Evolutionary conservation across 225 moss, liverwort and hornwort species (phyloP).

Genomic region (Polytrichum formosum): DNA sequence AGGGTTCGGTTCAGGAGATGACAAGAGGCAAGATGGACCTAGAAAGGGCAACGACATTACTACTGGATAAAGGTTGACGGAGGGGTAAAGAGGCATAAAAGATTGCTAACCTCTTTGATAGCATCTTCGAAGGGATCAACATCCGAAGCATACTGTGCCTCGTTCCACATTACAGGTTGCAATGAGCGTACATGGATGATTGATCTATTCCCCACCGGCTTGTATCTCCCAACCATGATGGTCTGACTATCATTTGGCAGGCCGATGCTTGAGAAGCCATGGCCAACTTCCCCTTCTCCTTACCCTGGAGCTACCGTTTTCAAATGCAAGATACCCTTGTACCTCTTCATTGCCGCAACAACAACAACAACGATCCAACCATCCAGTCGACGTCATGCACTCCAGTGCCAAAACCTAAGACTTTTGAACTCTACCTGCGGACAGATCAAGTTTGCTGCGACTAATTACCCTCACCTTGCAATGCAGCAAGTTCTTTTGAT

Average conservation of each 20-base stretch:
- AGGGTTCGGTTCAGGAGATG: not conserved
- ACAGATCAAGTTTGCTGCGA: too few species aligned
- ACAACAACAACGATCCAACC: too few species aligned
- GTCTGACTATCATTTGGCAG: conserved; percentile 24
- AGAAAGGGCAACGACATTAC: not conserved
- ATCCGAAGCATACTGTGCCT: conserved; percentile 33
- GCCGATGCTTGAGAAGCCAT: conserved; percentile 39
- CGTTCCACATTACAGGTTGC: conserved; percentile 63
- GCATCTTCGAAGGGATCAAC: conserved; percentile 51
- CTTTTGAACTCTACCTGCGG: too few species aligned
- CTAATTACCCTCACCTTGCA: too few species aligned
- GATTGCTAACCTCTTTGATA: conserved; percentile 40
- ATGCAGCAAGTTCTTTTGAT: too few species aligned
- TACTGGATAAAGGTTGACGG: too few species aligned
- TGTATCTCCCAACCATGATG: conserved; percentile 51
- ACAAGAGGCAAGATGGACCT: not conserved
- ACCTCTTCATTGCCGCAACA: conserved; percentile 22
- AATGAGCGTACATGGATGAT: conserved; percentile 23
- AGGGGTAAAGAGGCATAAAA: not conserved
- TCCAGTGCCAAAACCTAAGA: too few species aligned
- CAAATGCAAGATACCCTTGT: conserved; percentile 25
- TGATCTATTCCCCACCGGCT: conserved; percentile 38
- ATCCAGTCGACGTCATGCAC: too few species aligned
- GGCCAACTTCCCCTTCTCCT: conserved; percentile 23
- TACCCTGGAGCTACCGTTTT: conserved; percentile 31